phyloP scores from a whole-genome alignment of 768 basidiomycete genomes.

The Jaapia argillacea region DNA sequence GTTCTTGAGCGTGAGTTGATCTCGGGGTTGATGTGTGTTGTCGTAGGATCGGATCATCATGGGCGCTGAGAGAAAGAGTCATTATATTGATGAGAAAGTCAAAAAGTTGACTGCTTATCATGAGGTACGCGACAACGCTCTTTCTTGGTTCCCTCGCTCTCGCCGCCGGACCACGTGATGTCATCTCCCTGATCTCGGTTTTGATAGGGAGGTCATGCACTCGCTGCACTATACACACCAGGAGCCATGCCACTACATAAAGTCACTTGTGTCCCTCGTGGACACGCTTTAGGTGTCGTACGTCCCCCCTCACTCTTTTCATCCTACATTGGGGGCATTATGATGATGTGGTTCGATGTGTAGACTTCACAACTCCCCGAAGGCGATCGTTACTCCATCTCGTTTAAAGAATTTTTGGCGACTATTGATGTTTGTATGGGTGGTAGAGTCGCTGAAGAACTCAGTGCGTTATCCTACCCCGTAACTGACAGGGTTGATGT shows the following conservation, averaged over 20 bases:
- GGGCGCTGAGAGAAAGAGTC: conserved; percentile 91
- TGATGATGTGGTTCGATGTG: no score
- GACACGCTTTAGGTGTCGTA: conserved; percentile 82
- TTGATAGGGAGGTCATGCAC: conserved; percentile 76
- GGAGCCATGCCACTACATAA: conserved; percentile 97
- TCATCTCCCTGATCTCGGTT: no score
- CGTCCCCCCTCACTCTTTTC: no score
- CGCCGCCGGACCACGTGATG: conserved; percentile 3
- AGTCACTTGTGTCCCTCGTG: conserved; percentile 95
- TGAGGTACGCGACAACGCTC: conserved; percentile 46
- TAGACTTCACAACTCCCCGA: conserved; percentile 77
- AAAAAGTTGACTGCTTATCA: conserved; percentile 94
- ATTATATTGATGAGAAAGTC: conserved; percentile 78
- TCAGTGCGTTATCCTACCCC: conserved; percentile 39
- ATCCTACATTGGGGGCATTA: no score
- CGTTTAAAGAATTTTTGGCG: conserved; percentile 65
- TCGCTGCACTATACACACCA: conserved; percentile 90
- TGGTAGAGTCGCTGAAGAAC: conserved; percentile 90
- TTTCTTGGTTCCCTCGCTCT: conserved; percentile 4
- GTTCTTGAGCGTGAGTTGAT: not conserved
- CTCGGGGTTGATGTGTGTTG: conserved; percentile 1
- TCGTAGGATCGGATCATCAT: conserved; percentile 84
- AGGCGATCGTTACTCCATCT: conserved; percentile 64
- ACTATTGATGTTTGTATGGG: conserved; percentile 90
- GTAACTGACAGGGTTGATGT: conserved; percentile 5